A percentile compares a stretch with the other conserved stretches of the same genome.
Evolutionary conservation across 768 basidiomycete species (phyloP).

Genomic region (Lactifluus rugatus): DNA sequence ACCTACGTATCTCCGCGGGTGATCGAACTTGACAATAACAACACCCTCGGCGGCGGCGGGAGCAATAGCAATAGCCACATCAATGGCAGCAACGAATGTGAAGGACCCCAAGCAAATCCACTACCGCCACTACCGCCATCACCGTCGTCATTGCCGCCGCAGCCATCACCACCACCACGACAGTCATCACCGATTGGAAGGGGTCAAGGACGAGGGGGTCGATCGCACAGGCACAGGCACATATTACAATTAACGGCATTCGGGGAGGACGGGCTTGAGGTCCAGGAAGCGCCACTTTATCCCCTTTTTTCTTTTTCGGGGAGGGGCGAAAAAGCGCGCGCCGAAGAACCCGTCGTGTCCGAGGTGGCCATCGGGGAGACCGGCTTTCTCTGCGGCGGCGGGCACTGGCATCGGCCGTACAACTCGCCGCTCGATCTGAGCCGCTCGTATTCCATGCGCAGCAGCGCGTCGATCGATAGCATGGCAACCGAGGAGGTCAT

Average conservation of each 20-base stretch:
- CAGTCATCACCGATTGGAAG: too few species aligned
- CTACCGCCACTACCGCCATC: too few species aligned
- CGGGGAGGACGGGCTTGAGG: conserved; percentile 62
- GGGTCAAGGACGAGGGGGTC: too few species aligned
- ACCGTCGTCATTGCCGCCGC: too few species aligned
- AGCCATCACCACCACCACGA: too few species aligned
- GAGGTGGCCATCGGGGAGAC: conserved; percentile 56
- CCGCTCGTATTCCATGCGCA: conserved; percentile 37
- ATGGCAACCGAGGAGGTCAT: conserved; percentile 44
- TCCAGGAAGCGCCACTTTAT: conserved; percentile 53
- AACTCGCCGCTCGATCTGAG: conserved; percentile 26
- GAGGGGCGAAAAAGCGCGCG: conserved; percentile 37
- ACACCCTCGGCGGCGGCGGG: not conserved
- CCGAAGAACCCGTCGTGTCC: conserved; percentile 39
- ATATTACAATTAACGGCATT: conserved; percentile 64
- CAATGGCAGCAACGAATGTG: too few species aligned
- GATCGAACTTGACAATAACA: conserved; percentile 22
- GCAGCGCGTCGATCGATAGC: conserved; percentile 39
- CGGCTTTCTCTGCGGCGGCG: conserved; percentile 46
- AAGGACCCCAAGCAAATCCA: too few species aligned
- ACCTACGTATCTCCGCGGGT: conserved; percentile 45
- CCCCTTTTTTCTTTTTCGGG: conserved; percentile 24
- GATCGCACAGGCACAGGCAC: conserved; percentile 20
- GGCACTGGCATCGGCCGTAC: conserved; percentile 37
- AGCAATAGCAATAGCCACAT: not conserved